Base-by-base conservation (phyloP, 805 yeast species). In the Wickerhamiella hasegawae region DNA sequence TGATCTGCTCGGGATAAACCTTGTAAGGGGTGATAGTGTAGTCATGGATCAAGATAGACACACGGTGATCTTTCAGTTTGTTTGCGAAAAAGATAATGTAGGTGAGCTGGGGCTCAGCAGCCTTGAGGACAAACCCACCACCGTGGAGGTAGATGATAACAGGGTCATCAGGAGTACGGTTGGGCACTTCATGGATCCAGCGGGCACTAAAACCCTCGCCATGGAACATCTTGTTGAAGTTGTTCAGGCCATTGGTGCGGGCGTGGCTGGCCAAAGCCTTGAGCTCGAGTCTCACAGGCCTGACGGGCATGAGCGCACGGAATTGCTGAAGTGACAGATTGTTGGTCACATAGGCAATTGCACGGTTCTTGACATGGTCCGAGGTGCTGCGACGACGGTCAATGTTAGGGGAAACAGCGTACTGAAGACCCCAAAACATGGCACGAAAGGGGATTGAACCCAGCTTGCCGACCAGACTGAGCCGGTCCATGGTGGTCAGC, bases 81-180 rank as follows among this genome's bases (percentile, higher is more conserved):
- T 21, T 23, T 14, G 36, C 41, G 11, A 46, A 33, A 15, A 26
- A 29, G 9, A 33, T 31, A 33, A 45, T 25, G 34, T 38, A 47
- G 19, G 23, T 31, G 14, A 47, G 19, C 29, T 46, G 51, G 11
- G 44, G 42, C 8, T 31, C 17, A n/a, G 42, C 38, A 18, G 39
- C 28, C 23, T 44, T 41, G 24, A 47, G 25, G 11, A 42, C 45
- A 33, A 40, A 49, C 2, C 48, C 49, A 5, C 54, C 54, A 15
- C 54, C 54, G 32, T 49, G 54, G 34, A 47, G 25, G 36, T 45
- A 49, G 9, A 46, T 22, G 6, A 49, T 20, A 11, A 49, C 52
- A 3, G 52, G 52, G 32, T 48, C 54, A 15, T 37, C 33, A 4
- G 45, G 48, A 3, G 18, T 31, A 5, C 53, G 43, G 37, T 42